Percentiles rank a stretch among this genome's conserved stretches.
These are phyloP conservation scores for Chalciporus sp. DNA, from an alignment of 1,284 basidiomycete genomes.

Conservation along the genomic window DNA sequence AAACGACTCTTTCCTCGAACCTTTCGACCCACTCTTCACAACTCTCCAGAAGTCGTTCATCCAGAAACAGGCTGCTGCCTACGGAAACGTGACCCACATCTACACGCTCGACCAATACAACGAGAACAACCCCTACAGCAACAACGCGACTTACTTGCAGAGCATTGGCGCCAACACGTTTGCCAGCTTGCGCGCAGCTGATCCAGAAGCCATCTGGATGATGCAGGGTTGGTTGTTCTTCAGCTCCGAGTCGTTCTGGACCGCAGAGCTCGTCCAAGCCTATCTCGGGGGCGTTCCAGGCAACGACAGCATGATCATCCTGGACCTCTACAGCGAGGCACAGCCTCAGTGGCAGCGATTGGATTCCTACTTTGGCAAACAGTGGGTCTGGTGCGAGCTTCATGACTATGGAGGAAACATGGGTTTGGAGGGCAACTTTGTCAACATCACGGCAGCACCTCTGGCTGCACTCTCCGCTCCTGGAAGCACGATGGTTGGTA, in stretches of 20 bases:
- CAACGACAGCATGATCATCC: constrained; percentile 42
- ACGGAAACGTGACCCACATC: constrained; percentile 43
- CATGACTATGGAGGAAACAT: constrained; percentile 47
- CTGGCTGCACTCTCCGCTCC: constrained; percentile 34
- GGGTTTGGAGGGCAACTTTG: constrained; percentile 45
- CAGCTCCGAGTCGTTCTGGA: constrained; percentile 41
- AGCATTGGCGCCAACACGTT: constrained; percentile 39
- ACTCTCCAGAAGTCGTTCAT: constrained; percentile 44
- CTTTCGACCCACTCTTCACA: constrained; percentile 42
- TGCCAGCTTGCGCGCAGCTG: constrained; percentile 40
- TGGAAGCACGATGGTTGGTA: constrained; percentile 41
- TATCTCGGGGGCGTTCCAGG: constrained; percentile 42
- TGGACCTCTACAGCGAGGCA: constrained; percentile 46
- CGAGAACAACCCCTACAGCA: constrained; percentile 43
- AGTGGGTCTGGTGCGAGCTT: constrained; percentile 50
- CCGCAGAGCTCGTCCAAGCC: constrained; percentile 39
- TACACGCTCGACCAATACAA: constrained; percentile 52
- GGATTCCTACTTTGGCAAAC: constrained; percentile 42
- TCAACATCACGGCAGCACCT: constrained; percentile 37
- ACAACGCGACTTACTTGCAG: constrained; percentile 39
- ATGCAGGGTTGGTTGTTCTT: constrained; percentile 52
- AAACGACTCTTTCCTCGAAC: constrained; percentile 44
- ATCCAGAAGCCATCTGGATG: constrained; percentile 45
- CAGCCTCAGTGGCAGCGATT: constrained; percentile 46
- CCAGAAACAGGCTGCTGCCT: constrained; percentile 41